Conservation (phyloP, 306 rosid species). For the Cucumis cinereus region DNA sequence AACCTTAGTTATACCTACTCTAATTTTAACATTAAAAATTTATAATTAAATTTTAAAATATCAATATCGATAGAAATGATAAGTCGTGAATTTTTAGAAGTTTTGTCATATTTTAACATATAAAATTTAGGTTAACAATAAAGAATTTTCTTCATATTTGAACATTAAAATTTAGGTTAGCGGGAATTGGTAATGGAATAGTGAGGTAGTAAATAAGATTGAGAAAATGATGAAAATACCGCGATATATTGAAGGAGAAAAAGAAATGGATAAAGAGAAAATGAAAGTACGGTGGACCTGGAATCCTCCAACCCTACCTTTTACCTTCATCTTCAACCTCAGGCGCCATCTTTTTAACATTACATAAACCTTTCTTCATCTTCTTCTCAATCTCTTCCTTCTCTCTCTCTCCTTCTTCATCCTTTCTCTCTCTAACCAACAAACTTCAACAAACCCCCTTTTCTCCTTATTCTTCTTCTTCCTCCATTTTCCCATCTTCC, state of each 20-base stretch:
- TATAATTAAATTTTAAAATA: too few relatives aligned
- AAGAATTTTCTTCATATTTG: too few relatives aligned
- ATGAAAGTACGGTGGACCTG: constrained; percentile 14
- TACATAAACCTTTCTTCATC: constrained; percentile 11
- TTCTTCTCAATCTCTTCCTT: not conserved
- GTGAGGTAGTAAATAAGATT: too few relatives aligned
- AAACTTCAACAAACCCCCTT: not conserved
- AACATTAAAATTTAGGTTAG: too few relatives aligned
- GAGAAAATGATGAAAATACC: not conserved
- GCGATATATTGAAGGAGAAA: not conserved
- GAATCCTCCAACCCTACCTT: constrained; percentile 15
- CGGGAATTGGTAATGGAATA: too few relatives aligned
- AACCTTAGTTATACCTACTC: too few relatives aligned
- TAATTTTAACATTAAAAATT: too few relatives aligned
- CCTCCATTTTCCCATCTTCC: not conserved
- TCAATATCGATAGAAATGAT: too few relatives aligned
- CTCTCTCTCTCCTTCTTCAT: not conserved
- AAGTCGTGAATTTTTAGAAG: too few relatives aligned
- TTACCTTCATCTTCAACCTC: not conserved
- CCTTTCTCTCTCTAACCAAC: not conserved
- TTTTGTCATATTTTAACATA: too few relatives aligned
- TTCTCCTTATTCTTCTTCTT: not conserved
- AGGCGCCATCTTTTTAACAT: not conserved
- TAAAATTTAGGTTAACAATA: too few relatives aligned
- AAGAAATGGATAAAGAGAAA: not conserved